Conservation (phyloP, 1,284 basidiomycete genomes). For the Cutaneotrichosporon spelunceum region DNA sequence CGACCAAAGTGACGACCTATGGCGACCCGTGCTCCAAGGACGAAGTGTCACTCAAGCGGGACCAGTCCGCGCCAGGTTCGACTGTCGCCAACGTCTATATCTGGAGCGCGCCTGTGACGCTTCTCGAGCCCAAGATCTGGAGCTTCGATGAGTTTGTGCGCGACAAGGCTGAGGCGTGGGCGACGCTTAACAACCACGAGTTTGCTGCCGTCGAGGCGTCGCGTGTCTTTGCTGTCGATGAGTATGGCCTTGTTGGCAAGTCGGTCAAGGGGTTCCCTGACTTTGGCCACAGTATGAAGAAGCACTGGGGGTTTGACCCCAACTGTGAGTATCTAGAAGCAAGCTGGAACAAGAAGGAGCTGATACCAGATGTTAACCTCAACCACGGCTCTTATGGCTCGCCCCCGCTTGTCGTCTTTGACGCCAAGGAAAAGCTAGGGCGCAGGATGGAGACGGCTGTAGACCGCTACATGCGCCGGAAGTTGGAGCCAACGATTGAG, state of each 20-base stretch:
- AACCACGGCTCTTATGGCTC: conserved; percentile 72
- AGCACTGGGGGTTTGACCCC: conserved; percentile 58
- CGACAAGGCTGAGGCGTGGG: conserved; percentile 42
- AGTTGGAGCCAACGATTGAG: conserved; percentile 52
- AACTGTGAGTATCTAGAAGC: conserved; percentile 50
- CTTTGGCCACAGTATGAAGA: conserved; percentile 62
- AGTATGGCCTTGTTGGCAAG: conserved; percentile 44
- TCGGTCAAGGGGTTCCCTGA: conserved; percentile 34
- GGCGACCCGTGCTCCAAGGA: too few relatives aligned
- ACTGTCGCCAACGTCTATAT: too few relatives aligned
- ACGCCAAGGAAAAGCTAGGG: conserved; percentile 55
- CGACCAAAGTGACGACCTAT: too few relatives aligned
- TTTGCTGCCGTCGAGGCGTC: conserved; percentile 69
- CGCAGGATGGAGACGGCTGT: conserved; percentile 61
- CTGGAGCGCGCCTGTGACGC: conserved; percentile 13
- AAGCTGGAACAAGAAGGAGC: not conserved
- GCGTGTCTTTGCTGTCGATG: conserved; percentile 34
- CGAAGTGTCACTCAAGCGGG: too few relatives aligned
- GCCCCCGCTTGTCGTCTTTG: conserved; percentile 61
- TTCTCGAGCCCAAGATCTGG: conserved; percentile 64
- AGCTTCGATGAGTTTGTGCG: conserved; percentile 45
- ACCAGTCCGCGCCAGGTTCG: too few relatives aligned
- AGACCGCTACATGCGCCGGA: conserved; percentile 61
- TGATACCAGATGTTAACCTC: conserved; percentile 57
- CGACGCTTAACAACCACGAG: conserved; percentile 29